phyloP scores from a whole-genome alignment of 768 basidiomycete species.

The Vararia minispora region DNA sequence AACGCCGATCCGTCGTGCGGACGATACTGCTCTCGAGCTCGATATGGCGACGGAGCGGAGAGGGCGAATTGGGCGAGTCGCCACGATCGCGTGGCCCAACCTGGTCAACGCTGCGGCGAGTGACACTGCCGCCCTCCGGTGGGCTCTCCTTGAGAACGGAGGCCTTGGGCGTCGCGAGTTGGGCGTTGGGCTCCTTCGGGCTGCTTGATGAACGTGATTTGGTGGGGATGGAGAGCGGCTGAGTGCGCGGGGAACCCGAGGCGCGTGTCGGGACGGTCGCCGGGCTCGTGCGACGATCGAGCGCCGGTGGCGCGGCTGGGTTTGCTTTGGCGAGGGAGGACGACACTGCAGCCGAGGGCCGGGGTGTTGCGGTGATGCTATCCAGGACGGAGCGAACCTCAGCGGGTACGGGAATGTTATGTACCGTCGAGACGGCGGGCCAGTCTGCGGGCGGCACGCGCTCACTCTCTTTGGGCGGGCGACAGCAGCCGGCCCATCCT shows the following conservation, averaged over 20 bases:
- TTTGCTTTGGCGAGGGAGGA: slow-evolving; percentile 14
- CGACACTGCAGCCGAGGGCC: too few relatives aligned
- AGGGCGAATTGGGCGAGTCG: slow-evolving; percentile 44
- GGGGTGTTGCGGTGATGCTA: slow-evolving; percentile 22
- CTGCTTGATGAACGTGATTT: slow-evolving; percentile 45
- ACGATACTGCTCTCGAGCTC: slow-evolving; percentile 41
- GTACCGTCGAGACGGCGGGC: slow-evolving; percentile 67
- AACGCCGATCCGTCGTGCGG: slow-evolving; percentile 36
- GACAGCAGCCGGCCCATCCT: slow-evolving; percentile 87
- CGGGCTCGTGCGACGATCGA: slow-evolving; percentile 14
- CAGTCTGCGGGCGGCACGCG: slow-evolving; percentile 66
- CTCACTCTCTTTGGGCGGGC: slow-evolving; percentile 59
- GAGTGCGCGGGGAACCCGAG: slow-evolving; percentile 12
- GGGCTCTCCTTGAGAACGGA: slow-evolving; percentile 28
- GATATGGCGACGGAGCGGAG: slow-evolving; percentile 46
- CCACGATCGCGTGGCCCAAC: slow-evolving; percentile 35
- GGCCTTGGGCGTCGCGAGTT: slow-evolving; percentile 29
- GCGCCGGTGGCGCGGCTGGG: slow-evolving; percentile 15
- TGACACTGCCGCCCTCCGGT: slow-evolving; percentile 33
- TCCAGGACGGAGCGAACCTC: slow-evolving; percentile 64
- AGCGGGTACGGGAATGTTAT: slow-evolving; percentile 60
- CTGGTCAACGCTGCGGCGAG: slow-evolving; percentile 37
- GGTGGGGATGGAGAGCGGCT: slow-evolving; percentile 23
- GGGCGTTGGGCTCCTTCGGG: slow-evolving; percentile 33
- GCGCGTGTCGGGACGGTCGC: slow-evolving; percentile 14